Evolutionary conservation across 108 stramenopile species (phyloP), one percentile per base, ranked within the genome.

Genomic region (Fragilaria crotonensis): DNA sequence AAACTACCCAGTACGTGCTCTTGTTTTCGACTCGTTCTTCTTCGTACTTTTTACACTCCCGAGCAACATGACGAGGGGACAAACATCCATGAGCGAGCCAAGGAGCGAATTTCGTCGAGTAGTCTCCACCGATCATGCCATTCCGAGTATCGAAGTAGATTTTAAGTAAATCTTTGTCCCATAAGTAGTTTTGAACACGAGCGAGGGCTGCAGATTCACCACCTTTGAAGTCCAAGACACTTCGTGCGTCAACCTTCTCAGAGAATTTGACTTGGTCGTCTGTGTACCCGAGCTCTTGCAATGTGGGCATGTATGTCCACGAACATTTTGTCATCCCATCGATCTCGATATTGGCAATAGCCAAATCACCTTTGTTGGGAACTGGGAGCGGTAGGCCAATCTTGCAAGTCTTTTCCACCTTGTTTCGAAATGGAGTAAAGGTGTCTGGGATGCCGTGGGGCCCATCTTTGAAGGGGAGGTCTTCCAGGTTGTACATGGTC

Each of bases 121-220:
- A 99, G 52, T 91, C 90, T 14, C 68, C 59, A 1, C 99, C 99
- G 26, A 97, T 68, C 94, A 98, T 89, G 0, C 96, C 99, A 72
- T 99, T 98, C 20, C 99, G 87, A 5, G 94, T 98, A 58, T 93
- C 90, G 62, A 96, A 96, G 84, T 99, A 99, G 3, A 64, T 59
- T 27, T 66, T 62, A 25, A 98, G 71, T 30, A 78, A 49, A 63
- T 99, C 96, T 55, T 89, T 79, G 21, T 92, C 88, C 79, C 84
- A 97, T 33, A 97, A 81, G 73, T 95, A 99, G 1, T 83, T 73
- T 26, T 93, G 63, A 30, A 99, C 79, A 4, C 98, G 75, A 2
- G 61, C 67, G 26, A 97, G 66, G 4, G 89, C 98, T 14, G 74
- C 91, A 5, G 87, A 77, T 68, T 98, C 97, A 4, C 98, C 98